A percentile compares a stretch with the other conserved stretches of the same genome.
These are phyloP conservation scores for Phytopythium boreale DNA, from an alignment of 352 stramenopile genomes.

Conservation along the genomic window DNA sequence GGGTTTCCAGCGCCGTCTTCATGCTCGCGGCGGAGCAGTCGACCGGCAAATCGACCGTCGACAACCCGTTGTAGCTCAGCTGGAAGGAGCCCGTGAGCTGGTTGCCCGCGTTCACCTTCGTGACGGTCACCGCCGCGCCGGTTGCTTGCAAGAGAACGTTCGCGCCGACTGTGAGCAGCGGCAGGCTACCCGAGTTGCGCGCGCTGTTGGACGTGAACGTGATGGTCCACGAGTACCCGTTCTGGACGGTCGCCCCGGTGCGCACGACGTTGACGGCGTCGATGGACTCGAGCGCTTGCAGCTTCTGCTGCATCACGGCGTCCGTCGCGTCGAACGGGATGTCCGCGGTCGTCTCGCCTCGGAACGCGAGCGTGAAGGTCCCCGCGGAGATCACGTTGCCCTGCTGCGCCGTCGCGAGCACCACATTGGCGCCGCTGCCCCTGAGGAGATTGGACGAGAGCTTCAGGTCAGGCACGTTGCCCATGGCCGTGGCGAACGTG, in stretches of 20 bases:
- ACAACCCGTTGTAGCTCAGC: constrained; percentile 32
- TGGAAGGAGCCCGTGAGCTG: constrained; percentile 70
- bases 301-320: constrained; percentile 47
- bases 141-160: constrained; percentile 33
- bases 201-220: constrained; percentile 65
- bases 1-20: constrained; percentile 51
- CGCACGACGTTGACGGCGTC: constrained; percentile 59
- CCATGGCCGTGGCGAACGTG: constrained; percentile 70
- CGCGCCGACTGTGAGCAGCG: constrained; percentile 41
- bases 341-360: constrained; percentile 82
- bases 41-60: constrained; percentile 74
- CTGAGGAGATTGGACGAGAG: constrained; percentile 69
- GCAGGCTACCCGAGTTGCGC: constrained; percentile 58
- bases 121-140: constrained; percentile 35
- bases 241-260: constrained; percentile 46
- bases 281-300: constrained; percentile 59
- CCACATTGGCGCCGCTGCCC: constrained; percentile 63
- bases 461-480: constrained; percentile 55
- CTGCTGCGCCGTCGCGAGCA: constrained; percentile 51
- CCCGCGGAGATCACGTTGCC: constrained; percentile 75
- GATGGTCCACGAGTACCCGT: constrained; percentile 70
- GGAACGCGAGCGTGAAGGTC: constrained; percentile 91
- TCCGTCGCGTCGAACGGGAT: constrained; percentile 83
- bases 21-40: constrained; percentile 74
- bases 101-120: constrained; percentile 43